Evolutionary conservation across 192 early-diverging fungal genomes (phyloP), one percentile per base, ranked within the genome.

Genomic region (Coemansia sp.): DNA sequence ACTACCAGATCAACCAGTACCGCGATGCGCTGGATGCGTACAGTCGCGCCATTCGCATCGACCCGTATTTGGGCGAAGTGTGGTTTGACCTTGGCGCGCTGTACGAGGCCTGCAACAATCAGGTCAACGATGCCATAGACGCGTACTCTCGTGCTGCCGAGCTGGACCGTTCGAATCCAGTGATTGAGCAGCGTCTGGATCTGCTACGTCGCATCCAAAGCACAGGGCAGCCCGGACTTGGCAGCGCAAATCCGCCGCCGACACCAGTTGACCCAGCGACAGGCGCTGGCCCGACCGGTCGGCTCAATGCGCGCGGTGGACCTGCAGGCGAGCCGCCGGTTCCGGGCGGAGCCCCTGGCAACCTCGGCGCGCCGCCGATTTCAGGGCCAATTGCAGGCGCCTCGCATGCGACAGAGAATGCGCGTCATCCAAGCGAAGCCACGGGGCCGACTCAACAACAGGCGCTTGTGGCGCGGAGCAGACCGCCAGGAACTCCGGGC

Each of bases 81-180:
- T 99, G 97, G 97, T 97, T 93, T 57, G 90, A 99, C 72, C 71
- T 99, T 12, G 97, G 97, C 2, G 95, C 94, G 0, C 84, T 99
- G 0, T 99, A 99, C 72, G 97, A 99, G 68, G 87, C 91, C 0
- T 99, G 97, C 83, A 96, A 99, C 73, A 95, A 95, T 80, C 97
- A 99, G 76, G 87, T 94, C 47, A 88, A 87, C 61, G 97, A 99
- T 70, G 97, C 97, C 2, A 86, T 99, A 38, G 96, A 99, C 69
- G 97, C 97, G 6, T 99, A 98, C 80, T 87, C 89, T 44, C 88
- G 91, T 17, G 97, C 95, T 23, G 84, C 92, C 15, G 95, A 97
- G 72, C 81, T 97, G 47, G 95, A 99, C 69, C 95, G 93, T 1
- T 74, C 76, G n/a, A 97, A 97, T 64, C 72, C 86, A 4, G 86